Conservation (phyloP, 768 basidiomycete species). For the Saitozyma sp. region DNA sequence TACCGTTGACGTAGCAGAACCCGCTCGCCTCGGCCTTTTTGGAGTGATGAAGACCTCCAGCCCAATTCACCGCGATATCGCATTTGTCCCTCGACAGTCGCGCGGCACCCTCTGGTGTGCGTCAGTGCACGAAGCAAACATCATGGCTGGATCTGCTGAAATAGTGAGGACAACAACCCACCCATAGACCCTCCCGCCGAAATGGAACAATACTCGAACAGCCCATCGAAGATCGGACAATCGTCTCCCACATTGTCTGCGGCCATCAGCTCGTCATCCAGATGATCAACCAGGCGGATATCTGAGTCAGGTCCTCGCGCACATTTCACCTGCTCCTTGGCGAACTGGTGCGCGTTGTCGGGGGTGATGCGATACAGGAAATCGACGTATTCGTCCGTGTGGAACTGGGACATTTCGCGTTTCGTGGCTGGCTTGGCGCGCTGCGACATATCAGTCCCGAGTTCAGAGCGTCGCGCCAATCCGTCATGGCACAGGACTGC, state of each 20-base stretch:
- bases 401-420: constrained; percentile 98
- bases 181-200: constrained; percentile 99
- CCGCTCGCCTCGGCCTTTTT: constrained; percentile 99
- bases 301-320: constrained; percentile 32
- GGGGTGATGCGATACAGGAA: constrained; percentile 92
- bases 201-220: constrained; percentile 99
- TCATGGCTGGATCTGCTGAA: background rate
- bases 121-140: background rate
- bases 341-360: constrained; percentile 87
- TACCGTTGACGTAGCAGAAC: constrained; percentile 98
- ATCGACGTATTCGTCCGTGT: constrained; percentile 98
- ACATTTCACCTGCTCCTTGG: constrained; percentile 97
- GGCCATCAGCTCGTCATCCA: background rate
- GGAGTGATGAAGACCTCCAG: constrained; percentile 95
- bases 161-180: constrained; percentile 53
- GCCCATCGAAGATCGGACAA: constrained; percentile 96
- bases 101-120: constrained; percentile 83
- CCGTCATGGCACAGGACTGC: no score
- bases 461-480: background rate
- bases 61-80: constrained; percentile 99
- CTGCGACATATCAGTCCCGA: constrained; percentile 55
- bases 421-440: constrained; percentile 98
- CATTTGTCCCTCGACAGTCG: constrained; percentile 93
- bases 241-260: constrained; percentile 97
- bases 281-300: no score